Base-by-base conservation (phyloP, 2,329 filamentous ascomycete species). In the Coniochaeta sp. region DNA sequence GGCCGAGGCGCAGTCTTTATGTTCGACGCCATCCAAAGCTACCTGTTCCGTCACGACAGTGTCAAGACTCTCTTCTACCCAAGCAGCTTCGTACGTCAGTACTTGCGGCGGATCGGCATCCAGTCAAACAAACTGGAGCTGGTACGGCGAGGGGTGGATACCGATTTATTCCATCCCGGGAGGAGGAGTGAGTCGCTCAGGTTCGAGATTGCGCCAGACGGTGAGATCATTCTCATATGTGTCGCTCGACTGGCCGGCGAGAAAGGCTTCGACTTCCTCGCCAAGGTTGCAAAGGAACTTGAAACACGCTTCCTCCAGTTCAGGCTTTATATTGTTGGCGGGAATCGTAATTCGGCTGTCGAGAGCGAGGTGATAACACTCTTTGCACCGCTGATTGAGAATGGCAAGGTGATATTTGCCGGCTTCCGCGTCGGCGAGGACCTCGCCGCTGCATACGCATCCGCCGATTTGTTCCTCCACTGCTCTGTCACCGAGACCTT, bases 401-500 rank as follows among this genome's bases (percentile, higher is more conserved):
- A 71, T 45, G 74, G 79, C 28, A 78, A 76, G 49, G 82, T 87
- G 32, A 60, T 81, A n/a, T 88, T 88, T 63, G 79, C 83, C 0
- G 84, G 85, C 0, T 83, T 87, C 67, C 73, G 81, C 57, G 74
- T 78, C 0, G 83, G 84, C 10, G 74, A 75, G 48, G 73, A 75
- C 2, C 72, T 88, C 8, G 83, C 83, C n/a, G 70, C 73, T n/a
- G 78, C 81, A 9, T 89, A 87, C 57, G 83, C 85, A 2, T 80
- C 79, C 3, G 83, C 79, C 1, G 84, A 88, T 60, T 58, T 88
- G n/a, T 87, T 88, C 61, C 66, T 88, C 13, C 84, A 88, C 67
- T 86, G 83, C 66, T 87, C 82, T 20, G 71, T 87, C 52, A 87
- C 84, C 1, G 85, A 88, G 65, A 88, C 85, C 0, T 87, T 88